Evolutionary conservation across 2,329 filamentous ascomycete genomes (phyloP).

Genomic region (Hypomyces perniciosus): DNA sequence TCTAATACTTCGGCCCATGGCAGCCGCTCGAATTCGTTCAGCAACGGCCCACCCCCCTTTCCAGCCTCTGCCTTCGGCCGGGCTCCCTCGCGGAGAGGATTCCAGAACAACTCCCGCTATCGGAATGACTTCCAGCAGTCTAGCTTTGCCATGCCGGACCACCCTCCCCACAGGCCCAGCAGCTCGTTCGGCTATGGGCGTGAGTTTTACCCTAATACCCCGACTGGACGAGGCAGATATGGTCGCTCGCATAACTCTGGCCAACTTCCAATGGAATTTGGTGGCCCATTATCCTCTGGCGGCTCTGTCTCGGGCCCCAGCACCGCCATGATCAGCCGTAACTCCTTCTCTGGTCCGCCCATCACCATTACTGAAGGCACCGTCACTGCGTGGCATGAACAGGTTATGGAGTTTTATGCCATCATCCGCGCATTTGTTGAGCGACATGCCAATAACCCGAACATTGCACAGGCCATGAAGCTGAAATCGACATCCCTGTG

Average conservation of each 20-base stretch:
- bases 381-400: conserved; percentile 29
- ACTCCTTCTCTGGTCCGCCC: conserved; percentile 20
- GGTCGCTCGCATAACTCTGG: conserved; percentile 24
- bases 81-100: conserved; percentile 16
- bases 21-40: conserved; percentile 15
- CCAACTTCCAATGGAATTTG: conserved; percentile 13
- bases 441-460: conserved; percentile 27
- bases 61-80: conserved; percentile 15
- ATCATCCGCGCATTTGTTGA: conserved; percentile 32
- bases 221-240: conserved; percentile 24
- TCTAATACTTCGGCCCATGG: conserved; percentile 16
- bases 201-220: conserved; percentile 26
- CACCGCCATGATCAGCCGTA: conserved; percentile 16
- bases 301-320: not conserved
- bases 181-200: conserved; percentile 20
- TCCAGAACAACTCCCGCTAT: conserved; percentile 20
- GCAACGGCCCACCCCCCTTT: conserved; percentile 10
- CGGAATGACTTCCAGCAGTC: conserved; percentile 29
- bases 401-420: conserved; percentile 32
- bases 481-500: conserved; percentile 28
- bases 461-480: conserved; percentile 22
- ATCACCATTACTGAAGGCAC: conserved; percentile 31
- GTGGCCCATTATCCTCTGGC: conserved; percentile 8
- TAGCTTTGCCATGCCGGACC: conserved; percentile 18
- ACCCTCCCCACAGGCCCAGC: conserved; percentile 15